These are phyloP conservation scores for Talaromyces wortmannii DNA, from an alignment of 495 filamentous ascomycete genomes.

Conservation along the genomic window DNA sequence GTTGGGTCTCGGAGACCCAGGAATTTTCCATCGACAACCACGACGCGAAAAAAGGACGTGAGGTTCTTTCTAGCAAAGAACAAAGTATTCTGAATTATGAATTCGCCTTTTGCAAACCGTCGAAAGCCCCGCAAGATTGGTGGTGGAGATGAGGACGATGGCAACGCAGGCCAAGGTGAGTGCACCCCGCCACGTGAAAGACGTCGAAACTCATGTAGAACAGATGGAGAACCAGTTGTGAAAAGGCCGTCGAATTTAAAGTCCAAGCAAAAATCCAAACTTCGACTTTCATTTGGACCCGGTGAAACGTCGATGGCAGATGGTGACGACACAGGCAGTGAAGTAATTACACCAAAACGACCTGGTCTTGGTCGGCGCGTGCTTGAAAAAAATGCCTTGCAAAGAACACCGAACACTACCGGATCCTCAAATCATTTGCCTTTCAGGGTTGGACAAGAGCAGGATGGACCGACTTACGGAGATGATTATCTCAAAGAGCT, in stretches of 20 bases:
- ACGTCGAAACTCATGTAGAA: neutral
- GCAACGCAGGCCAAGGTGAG: slow-evolving; percentile 6
- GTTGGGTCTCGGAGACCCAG: neutral
- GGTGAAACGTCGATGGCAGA: slow-evolving; percentile 49
- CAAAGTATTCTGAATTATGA: slow-evolving; percentile 35
- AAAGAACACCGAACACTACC: slow-evolving; percentile 38
- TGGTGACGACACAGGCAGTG: slow-evolving; percentile 41
- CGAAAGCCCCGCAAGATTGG: slow-evolving; percentile 71
- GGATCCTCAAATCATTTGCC: slow-evolving; percentile 38
- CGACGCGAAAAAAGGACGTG: neutral
- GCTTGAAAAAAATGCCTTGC: slow-evolving; percentile 63
- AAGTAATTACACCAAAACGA: slow-evolving; percentile 63
- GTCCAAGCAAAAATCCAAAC: slow-evolving; percentile 56
- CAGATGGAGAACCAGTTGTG: slow-evolving; percentile 28
- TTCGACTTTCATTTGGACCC: slow-evolving; percentile 69
- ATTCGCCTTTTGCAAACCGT: slow-evolving; percentile 58
- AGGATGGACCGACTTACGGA: slow-evolving; percentile 77
- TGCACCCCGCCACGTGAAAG: neutral
- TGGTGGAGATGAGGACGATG: slow-evolving; percentile 57
- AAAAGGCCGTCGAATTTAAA: slow-evolving; percentile 40
- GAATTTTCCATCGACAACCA: neutral
- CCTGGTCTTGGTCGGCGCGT: slow-evolving; percentile 60
- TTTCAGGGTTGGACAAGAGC: slow-evolving; percentile 49
- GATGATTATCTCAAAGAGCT: slow-evolving; percentile 82
- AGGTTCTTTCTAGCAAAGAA: neutral